phyloP scores from a whole-genome alignment of 768 basidiomycete genomes.

The Mycena maculata region DNA sequence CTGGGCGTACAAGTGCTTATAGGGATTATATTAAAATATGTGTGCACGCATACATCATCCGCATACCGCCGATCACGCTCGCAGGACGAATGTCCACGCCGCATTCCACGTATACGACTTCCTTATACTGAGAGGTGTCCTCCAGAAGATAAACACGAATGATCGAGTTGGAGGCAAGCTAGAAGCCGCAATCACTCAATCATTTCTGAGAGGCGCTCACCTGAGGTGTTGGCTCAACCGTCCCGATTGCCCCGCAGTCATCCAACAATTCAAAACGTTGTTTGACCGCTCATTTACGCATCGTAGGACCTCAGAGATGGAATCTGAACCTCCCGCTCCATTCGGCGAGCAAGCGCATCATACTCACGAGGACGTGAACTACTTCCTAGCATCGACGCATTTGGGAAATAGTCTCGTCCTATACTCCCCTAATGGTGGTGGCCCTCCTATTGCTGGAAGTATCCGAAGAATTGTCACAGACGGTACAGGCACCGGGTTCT shows the following conservation, averaged over 20 bases:
- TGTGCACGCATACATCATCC: no score
- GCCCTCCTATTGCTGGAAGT: conserved; percentile 1
- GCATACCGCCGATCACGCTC: conserved; percentile 24
- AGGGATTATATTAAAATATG: no score
- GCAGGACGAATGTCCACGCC: conserved; percentile 41
- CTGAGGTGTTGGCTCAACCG: conserved; percentile 33
- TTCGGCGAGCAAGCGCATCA: conserved; percentile 12
- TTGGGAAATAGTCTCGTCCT: conserved; percentile 27
- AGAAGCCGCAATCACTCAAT: conserved; percentile 12
- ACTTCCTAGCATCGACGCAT: conserved; percentile 11
- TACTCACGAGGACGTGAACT: conserved; percentile 2
- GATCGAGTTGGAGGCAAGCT: conserved; percentile 39
- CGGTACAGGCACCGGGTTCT: neutral
- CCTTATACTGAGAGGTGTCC: conserved; percentile 46
- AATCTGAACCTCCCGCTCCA: neutral
- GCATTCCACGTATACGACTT: conserved; percentile 52
- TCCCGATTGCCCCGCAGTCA: conserved; percentile 32
- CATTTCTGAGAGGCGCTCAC: conserved; percentile 20
- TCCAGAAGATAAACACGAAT: conserved; percentile 49
- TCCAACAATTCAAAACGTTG: conserved; percentile 33
- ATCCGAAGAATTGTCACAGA: conserved; percentile 4
- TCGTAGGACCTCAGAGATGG: neutral
- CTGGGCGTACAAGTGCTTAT: no score
- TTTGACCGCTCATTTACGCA: conserved; percentile 33
- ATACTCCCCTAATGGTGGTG: neutral